Conservation (phyloP, 129 eudicot species). For the Daucus carota region DH1_v3.0 NC_030385.2:31206001-31206500, state of each 20-base stretch:
- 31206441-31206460: background rate
- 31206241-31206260: background rate
- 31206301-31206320: background rate
- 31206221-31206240: background rate
- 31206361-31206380: background rate
- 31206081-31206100: no score
- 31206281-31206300: no score
- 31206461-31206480: background rate
- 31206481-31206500: slow-evolving; percentile 2
- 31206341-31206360: background rate
- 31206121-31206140: no score
- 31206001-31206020: no score
- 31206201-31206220: no score
- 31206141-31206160: no score
- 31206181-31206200: no score
- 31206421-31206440: background rate
- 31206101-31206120: no score
- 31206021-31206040: no score
- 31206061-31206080: no score
- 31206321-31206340: background rate
- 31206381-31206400: background rate
- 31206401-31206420: background rate
- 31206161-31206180: no score
- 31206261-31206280: background rate
- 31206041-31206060: no score